A percentile compares a stretch with the other conserved stretches of the same genome.
phyloP scores from a whole-genome alignment of 2,329 filamentous ascomycete genomes.

The Claviceps sorghi region DNA sequence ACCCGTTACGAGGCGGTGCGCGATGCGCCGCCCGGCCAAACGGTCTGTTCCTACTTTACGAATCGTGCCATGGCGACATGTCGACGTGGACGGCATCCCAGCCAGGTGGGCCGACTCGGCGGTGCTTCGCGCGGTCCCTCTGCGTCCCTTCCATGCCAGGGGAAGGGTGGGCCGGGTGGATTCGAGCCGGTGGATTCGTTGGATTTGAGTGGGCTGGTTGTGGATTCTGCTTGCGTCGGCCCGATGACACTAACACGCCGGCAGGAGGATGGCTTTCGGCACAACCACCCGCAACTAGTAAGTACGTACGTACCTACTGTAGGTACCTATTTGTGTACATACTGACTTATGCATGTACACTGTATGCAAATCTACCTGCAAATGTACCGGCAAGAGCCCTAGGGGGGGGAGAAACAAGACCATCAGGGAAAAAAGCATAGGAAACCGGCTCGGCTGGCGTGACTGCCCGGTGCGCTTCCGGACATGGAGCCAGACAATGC shows the following conservation, averaged over 20 bases:
- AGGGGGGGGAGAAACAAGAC: no score
- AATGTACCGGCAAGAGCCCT: no score
- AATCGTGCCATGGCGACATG: neutral
- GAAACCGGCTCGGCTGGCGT: no score
- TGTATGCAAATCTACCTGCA: no score
- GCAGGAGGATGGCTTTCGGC: neutral
- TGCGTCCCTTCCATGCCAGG: neutral
- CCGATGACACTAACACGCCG: neutral
- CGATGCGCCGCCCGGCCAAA: no score
- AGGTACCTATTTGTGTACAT: neutral
- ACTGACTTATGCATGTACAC: no score
- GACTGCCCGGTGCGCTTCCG: neutral
- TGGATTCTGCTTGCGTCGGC: constrained; percentile 3
- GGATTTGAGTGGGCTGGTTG: no score
- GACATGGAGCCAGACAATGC: neutral
- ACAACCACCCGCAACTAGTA: neutral
- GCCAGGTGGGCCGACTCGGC: constrained; percentile 3
- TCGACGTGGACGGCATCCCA: no score
- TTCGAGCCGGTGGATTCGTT: neutral
- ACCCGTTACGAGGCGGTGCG: neutral
- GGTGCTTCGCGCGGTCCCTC: neutral
- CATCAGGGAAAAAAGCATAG: no score
- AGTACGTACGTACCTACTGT: no score
- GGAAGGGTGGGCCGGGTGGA: neutral
- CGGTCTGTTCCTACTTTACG: neutral